Evolutionary conservation across 2,329 filamentous ascomycete species (phyloP).

Genomic region (Pestalotiopsis fici): DNA sequence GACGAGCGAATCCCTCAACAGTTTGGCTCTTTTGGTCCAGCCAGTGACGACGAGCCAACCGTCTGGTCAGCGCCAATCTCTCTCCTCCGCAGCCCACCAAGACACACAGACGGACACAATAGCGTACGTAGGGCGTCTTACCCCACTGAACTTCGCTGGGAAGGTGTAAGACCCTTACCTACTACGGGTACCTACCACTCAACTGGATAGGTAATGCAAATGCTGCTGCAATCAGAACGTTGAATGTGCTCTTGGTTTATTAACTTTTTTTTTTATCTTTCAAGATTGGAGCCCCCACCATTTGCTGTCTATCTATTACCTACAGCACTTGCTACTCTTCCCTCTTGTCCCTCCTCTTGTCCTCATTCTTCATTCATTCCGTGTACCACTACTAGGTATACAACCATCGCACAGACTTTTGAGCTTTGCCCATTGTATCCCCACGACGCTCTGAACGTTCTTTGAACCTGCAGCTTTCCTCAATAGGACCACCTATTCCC

Average conservation of each 20-base stretch:
- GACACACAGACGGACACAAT: neutral
- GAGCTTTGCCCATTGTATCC: neutral
- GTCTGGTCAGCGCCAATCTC: neutral
- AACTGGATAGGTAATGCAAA: neutral
- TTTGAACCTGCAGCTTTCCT: neutral
- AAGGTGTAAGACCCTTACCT: neutral
- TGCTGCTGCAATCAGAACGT: neutral
- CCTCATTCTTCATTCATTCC: neutral
- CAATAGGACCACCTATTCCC: neutral
- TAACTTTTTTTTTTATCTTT: neutral
- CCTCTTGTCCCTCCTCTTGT: neutral
- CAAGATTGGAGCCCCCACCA: neutral
- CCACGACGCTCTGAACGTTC: neutral
- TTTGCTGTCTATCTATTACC: neutral
- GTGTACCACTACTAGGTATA: neutral
- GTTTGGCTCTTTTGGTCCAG: neutral
- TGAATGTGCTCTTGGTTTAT: neutral
- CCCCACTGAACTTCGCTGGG: neutral
- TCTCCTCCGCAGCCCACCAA: neutral
- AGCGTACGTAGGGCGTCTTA: neutral
- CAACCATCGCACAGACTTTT: neutral
- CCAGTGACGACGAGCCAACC: neutral
- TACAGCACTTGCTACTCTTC: neutral
- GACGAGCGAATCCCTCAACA: neutral
- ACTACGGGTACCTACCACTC: neutral